A percentile compares a stretch with the other conserved stretches of the same genome.
These are phyloP conservation scores for Ailanthus altissimus DNA, from an alignment of 345 rosid genomes.

Conservation along the genomic window DNA sequence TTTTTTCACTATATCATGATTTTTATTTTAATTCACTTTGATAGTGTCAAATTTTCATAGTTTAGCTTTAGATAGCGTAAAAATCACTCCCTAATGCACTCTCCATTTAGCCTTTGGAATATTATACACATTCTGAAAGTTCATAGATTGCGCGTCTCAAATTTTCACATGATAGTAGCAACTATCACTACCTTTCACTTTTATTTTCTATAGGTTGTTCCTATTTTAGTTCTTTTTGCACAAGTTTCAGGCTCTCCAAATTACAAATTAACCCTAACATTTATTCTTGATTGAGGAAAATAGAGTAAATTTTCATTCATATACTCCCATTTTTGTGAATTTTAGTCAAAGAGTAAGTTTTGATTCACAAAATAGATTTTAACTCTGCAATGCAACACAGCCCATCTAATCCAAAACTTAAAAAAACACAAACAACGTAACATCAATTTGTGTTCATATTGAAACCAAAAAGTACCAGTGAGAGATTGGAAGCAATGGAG, in stretches of 20 bases:
- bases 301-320: not conserved
- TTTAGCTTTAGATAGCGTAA: too few species aligned
- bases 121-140: not conserved
- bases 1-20: too few species aligned
- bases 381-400: not conserved
- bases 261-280: not conserved
- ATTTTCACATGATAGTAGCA: not conserved
- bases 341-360: not conserved
- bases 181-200: not conserved
- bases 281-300: not conserved
- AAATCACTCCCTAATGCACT: not conserved
- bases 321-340: not conserved
- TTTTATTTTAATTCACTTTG: too few species aligned
- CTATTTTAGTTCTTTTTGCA: not conserved
- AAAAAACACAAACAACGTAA: not conserved
- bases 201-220: not conserved
- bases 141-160: not conserved
- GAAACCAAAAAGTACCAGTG: constrained; percentile 50
- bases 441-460: not conserved
- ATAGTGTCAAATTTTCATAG: too few species aligned
- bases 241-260: not conserved
- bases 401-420: not conserved
- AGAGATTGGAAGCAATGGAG: constrained; percentile 96
- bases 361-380: not conserved
- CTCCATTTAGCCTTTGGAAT: not conserved